Percentiles rank a stretch among this genome's conserved stretches.
Evolutionary conservation across 2,329 filamentous ascomycete species (phyloP).

Genomic region (Cladophialophora psammophila): DNA sequence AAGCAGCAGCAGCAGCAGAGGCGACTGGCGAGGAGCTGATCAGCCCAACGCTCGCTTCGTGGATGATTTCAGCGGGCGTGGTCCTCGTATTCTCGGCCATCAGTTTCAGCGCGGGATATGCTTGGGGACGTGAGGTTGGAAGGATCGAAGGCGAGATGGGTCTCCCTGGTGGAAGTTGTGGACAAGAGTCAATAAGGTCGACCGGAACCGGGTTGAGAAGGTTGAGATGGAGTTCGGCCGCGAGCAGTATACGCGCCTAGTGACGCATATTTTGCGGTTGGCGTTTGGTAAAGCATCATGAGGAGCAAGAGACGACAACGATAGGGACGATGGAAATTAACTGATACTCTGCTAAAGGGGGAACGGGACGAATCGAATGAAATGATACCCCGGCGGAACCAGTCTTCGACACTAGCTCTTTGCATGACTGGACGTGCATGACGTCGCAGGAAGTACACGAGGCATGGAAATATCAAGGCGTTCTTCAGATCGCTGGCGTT

Average conservation of each 20-base stretch:
- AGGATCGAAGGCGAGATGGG: slow-evolving; percentile 54
- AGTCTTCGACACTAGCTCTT: slow-evolving; percentile 9
- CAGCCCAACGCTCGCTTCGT: slow-evolving; percentile 68
- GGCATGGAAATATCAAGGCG: slow-evolving; percentile 14
- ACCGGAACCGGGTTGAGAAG: slow-evolving; percentile 32
- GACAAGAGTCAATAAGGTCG: slow-evolving; percentile 52
- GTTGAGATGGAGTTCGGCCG: slow-evolving; percentile 33
- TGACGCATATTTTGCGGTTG: slow-evolving; percentile 1
- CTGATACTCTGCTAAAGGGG: slow-evolving; percentile 2
- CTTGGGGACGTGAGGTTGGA: slow-evolving; percentile 66
- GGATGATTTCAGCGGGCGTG: slow-evolving; percentile 70
- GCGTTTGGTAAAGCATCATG: slow-evolving; percentile 11
- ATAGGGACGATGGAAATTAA: slow-evolving; percentile 3
- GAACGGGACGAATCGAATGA: slow-evolving; percentile 7
- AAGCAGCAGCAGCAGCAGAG: slow-evolving; percentile 43
- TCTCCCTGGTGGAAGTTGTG: slow-evolving; percentile 49
- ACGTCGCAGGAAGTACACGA: slow-evolving; percentile 15
- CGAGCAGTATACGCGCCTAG: slow-evolving; percentile 33
- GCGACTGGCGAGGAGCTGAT: slow-evolving; percentile 49
- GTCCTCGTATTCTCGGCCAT: slow-evolving; percentile 70
- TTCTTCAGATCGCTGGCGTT: neutral
- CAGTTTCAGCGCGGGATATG: slow-evolving; percentile 70
- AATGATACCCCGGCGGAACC: slow-evolving; percentile 17
- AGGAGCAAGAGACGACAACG: slow-evolving; percentile 17
- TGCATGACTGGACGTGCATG: slow-evolving; percentile 5